Base-by-base conservation (phyloP, 345 rosid species). In the Tarenaya hassleriana region DNA sequence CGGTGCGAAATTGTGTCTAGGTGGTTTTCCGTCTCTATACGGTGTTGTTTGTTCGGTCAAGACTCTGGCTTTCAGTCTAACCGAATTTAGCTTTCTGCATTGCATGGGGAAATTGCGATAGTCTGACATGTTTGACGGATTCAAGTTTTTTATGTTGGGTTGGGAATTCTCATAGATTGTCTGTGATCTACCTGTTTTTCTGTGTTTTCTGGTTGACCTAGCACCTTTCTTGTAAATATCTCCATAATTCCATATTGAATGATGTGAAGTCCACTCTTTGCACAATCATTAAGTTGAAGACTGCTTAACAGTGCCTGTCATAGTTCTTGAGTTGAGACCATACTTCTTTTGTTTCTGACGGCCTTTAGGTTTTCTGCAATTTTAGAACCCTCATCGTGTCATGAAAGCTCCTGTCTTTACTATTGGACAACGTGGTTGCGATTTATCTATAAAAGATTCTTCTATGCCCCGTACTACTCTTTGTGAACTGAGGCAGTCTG, bases 341-440 rank as follows among this genome's bases (percentile, higher is more conserved):
- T 41, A 68, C 21, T 39, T 53, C 32, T 27, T 50, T 14, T 56
- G 60, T 17, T 5, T 45, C 24, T 21, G 5, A 10, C 8, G 50
- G 34, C 34, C 57, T 18, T n/a, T 20, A 13, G 16, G 27, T 18
- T 41, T 57, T 58, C 47, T 60, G 35, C 29, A 10, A 20, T 66
- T 52, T 33, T 90, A 94, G 99, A 83, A 83, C 52, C 82, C 94
- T 60, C 87, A 88, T 72, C 48, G 55, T 77, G 48, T 50, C 68
- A 73, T 94, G 77, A 69, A 54, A 18, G 85, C 80, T 19, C 50
- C 79, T 44, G 62, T 60, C 68, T 80, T 88, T 63, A 76, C 87
- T 18, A 82, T 88, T 62, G 99, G 99, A 51, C 94, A 80, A 47
- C 79, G 79, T 10, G 74, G 68, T 9, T 83, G 95, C 48, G 78